Evolutionary conservation across 2,329 filamentous ascomycete genomes (phyloP), one percentile per base, ranked within the genome.

Genomic region (Nannizziopsis barbatae): DNA sequence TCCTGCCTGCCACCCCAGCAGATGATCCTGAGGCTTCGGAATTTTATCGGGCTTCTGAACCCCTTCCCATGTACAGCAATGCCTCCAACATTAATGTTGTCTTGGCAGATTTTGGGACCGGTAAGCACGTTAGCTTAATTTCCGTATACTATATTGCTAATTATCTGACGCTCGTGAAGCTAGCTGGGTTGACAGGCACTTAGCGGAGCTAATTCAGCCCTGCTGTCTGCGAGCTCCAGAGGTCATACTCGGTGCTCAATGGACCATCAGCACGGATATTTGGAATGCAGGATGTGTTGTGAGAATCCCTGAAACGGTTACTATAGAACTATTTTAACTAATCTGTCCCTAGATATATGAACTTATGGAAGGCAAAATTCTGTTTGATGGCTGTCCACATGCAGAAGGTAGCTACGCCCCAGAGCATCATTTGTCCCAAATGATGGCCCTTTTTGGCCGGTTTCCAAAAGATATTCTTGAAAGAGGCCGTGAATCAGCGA

Each of bases 241-340:
- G 53, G 58, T 60, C 20, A 55, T 53, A 3, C 58, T 62, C 8
- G 58, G 57, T 18, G 57, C 55, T 31, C 51, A 52, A 5, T 62
- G 57, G 60, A 56, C 54, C 44, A 41, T 40, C 33, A 49, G 39
- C 12, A 58, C 60, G 5, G 59, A 63, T 56, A 59, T 61, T 42
- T 61, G 59, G 60, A 62, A 55, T 48, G 55, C 61, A 8, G 58
- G 58, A 44, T 62, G 60, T 38, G 53, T 61, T 30, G 57, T 53
- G 53, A 58, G 58, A 45, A 48, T 7, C 22, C 22, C 22, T 27
- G 4, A 27, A 27, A 27, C 22, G 4, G 7, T 27, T 7, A 27
- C 7, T 3, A 27, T 27, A 27, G n/a, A 27, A 27, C 7, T 7
- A 27, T 27, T 7, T 27, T 7, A 27, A 27, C 7, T 27, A 27